Percentiles rank a stretch among this genome's conserved stretches.
Evolutionary conservation across 2,329 filamentous ascomycete species (phyloP).

Genomic region (Didymella exigua): DNA sequence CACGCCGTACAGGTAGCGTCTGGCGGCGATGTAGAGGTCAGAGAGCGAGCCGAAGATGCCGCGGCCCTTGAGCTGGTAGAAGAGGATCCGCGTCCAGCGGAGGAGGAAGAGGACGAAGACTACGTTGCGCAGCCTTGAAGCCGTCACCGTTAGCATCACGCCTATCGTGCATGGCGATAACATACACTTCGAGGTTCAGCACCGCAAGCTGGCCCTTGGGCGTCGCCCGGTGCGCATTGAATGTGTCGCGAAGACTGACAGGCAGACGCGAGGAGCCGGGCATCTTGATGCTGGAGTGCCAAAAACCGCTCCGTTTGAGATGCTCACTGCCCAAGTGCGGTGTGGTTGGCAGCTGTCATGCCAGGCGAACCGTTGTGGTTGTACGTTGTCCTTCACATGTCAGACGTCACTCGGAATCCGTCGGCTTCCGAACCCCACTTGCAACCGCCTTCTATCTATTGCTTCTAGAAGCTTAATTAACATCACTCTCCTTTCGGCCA

Average conservation of each 20-base stretch:
- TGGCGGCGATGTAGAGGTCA: constrained; percentile 73
- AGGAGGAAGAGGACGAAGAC: constrained; percentile 88
- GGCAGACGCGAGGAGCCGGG: constrained; percentile 71
- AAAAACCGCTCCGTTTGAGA: no score
- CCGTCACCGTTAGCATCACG: constrained; percentile 1
- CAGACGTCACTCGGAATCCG: not conserved
- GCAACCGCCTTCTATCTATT: not conserved
- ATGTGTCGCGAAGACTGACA: constrained; percentile 70
- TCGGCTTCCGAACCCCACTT: constrained; percentile 3
- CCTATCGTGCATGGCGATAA: constrained; percentile 41
- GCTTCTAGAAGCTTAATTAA: constrained; percentile 9
- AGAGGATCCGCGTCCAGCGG: constrained; percentile 77
- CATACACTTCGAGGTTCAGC: constrained; percentile 73
- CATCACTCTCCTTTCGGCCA: not conserved
- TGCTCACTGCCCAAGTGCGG: not conserved
- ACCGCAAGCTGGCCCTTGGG: constrained; percentile 61
- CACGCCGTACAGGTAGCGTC: constrained; percentile 78
- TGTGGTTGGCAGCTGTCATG: constrained; percentile 1
- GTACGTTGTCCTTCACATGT: constrained; percentile 17
- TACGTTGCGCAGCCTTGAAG: constrained; percentile 82
- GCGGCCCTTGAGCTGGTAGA: constrained; percentile 86
- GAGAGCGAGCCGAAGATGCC: constrained; percentile 79
- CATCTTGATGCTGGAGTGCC: constrained; percentile 30
- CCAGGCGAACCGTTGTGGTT: not conserved
- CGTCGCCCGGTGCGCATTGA: constrained; percentile 65